A percentile compares a stretch with the other conserved stretches of the same genome.
Evolutionary conservation across 2,329 filamentous ascomycete genomes (phyloP).

Genomic region (Fusarium marasasianum): DNA sequence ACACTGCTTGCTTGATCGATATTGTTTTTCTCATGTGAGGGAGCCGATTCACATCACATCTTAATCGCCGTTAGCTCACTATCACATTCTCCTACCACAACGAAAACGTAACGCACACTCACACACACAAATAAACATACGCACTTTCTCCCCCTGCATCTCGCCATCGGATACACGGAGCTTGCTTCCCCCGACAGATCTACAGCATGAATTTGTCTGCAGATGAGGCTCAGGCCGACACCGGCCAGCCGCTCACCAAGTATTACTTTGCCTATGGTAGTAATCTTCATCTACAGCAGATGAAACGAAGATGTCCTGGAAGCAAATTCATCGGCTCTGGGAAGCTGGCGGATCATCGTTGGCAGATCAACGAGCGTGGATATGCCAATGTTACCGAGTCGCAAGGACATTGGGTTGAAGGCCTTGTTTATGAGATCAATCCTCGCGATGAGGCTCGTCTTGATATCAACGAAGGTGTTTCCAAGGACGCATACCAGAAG

Average conservation of each 20-base stretch:
- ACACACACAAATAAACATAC: background rate
- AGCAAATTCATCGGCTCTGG: slow-evolving; percentile 53
- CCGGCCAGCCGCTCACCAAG: slow-evolving; percentile 41
- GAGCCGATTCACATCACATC: slow-evolving; percentile 36
- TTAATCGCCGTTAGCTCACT: slow-evolving; percentile 36
- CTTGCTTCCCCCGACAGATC: slow-evolving; percentile 36
- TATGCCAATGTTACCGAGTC: slow-evolving; percentile 55
- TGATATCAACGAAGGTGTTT: slow-evolving; percentile 54
- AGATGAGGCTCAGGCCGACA: slow-evolving; percentile 23
- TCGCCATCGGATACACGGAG: slow-evolving; percentile 37
- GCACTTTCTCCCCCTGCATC: background rate
- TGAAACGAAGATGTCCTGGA: slow-evolving; percentile 55
- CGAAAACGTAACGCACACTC: slow-evolving; percentile 15
- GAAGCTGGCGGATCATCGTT: slow-evolving; percentile 51
- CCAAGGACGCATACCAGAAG: slow-evolving; percentile 52
- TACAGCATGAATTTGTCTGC: slow-evolving; percentile 38
- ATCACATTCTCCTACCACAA: slow-evolving; percentile 16
- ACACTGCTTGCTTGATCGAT: slow-evolving; percentile 11
- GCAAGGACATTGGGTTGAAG: slow-evolving; percentile 50
- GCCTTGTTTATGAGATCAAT: slow-evolving; percentile 54
- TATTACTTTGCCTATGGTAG: slow-evolving; percentile 60
- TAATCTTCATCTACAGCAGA: slow-evolving; percentile 56
- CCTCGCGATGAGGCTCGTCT: slow-evolving; percentile 50
- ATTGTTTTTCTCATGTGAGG: slow-evolving; percentile 31
- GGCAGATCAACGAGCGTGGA: slow-evolving; percentile 59